Conservation (phyloP, 192 early-diverging fungal species). For the Funneliformis mosseae region DNA sequence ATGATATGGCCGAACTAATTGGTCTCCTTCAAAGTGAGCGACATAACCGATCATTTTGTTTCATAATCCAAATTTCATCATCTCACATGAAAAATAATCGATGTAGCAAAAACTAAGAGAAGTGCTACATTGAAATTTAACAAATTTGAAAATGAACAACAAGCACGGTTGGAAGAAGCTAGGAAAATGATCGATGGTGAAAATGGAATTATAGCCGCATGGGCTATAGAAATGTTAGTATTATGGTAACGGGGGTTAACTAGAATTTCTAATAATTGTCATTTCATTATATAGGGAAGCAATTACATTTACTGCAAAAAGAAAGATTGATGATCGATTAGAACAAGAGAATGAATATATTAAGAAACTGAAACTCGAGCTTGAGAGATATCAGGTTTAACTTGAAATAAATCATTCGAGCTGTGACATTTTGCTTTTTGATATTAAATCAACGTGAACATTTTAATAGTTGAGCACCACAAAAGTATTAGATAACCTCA, state of each 20-base stretch:
- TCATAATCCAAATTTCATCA: not conserved
- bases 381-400: constrained; percentile 13
- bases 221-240: not conserved
- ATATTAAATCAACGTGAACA: not conserved
- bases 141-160: constrained; percentile 7
- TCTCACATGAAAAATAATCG: not conserved
- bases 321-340: not conserved
- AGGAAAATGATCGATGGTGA: not conserved
- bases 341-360: not conserved
- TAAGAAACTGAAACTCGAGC: not conserved
- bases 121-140: not conserved
- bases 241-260: not conserved
- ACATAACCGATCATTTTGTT: not conserved
- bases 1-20: not conserved
- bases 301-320: not conserved
- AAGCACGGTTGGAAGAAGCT: not conserved
- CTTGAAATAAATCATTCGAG: not conserved
- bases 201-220: not conserved
- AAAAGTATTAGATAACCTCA: not conserved
- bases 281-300: not conserved
- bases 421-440: not conserved
- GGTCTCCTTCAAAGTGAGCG: not conserved
- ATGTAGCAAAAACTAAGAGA: not conserved
- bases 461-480: not conserved
- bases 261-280: not conserved